A percentile compares a stretch with the other conserved stretches of the same genome.
phyloP scores from a whole-genome alignment of 768 basidiomycete species.

The Phlegmacium glaucopus region DNA sequence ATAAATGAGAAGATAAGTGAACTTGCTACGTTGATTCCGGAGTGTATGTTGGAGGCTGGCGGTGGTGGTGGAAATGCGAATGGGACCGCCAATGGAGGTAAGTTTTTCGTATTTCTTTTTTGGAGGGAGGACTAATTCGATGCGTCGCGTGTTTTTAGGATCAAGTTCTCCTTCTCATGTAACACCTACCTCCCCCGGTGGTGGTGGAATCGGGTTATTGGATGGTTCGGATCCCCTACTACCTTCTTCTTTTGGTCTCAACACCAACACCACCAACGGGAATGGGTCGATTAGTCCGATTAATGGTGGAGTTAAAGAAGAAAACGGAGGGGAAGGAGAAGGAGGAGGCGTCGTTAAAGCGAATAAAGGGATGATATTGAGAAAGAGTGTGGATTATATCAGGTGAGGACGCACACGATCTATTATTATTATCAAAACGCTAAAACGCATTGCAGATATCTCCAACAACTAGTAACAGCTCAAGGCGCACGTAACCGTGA shows the following conservation, averaged over 20 bases:
- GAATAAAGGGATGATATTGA: slow-evolving; percentile 91
- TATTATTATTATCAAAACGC: slow-evolving; percentile 1
- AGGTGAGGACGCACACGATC: slow-evolving; percentile 26
- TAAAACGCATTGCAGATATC: slow-evolving; percentile 58
- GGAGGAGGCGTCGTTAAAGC: slow-evolving; percentile 67
- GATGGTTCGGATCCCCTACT: slow-evolving; percentile 12
- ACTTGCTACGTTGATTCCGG: slow-evolving; percentile 84
- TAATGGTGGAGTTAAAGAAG: slow-evolving; percentile 10
- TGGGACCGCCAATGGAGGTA: slow-evolving; percentile 14
- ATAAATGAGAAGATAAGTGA: slow-evolving; percentile 96
- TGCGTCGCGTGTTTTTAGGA: no score
- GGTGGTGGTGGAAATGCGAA: slow-evolving; percentile 2
- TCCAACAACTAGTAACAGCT: slow-evolving; percentile 80
- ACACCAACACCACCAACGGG: background rate
- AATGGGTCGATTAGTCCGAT: background rate
- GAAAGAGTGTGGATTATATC: slow-evolving; percentile 80
- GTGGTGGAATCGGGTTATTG: no score
- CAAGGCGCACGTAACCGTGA: slow-evolving; percentile 79
- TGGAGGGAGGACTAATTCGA: no score
- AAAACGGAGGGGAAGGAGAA: slow-evolving; percentile 18
- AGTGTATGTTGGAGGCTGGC: slow-evolving; percentile 69
- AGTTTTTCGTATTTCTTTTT: background rate
- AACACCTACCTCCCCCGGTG: slow-evolving; percentile 4
- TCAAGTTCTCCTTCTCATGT: no score
- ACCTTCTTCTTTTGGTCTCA: slow-evolving; percentile 4